phyloP scores from a whole-genome alignment of 2,329 filamentous ascomycete species.

The Aspergillus sp. region DNA sequence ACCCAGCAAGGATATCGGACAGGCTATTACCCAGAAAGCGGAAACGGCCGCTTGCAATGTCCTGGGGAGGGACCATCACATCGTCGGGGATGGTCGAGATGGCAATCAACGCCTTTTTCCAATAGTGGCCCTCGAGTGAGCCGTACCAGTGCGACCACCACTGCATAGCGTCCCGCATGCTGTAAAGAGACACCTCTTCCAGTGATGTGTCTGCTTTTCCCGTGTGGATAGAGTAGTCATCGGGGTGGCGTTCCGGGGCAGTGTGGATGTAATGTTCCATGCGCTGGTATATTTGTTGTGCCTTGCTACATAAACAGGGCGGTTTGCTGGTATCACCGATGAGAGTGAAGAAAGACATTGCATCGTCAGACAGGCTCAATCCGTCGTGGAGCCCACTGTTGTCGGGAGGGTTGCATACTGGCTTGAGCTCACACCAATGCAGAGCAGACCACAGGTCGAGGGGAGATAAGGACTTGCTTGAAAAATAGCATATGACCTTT shows the following conservation, averaged over 20 bases:
- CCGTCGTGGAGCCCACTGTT: too few species aligned
- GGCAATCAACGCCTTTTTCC: neutral
- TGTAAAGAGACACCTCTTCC: neutral
- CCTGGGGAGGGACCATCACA: conserved; percentile 1
- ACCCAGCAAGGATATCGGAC: neutral
- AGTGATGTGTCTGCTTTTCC: neutral
- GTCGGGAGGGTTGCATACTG: too few species aligned
- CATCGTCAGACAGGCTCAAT: too few species aligned
- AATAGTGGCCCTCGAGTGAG: neutral
- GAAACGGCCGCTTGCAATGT: neutral
- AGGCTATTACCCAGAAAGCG: neutral
- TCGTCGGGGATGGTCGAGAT: conserved; percentile 1
- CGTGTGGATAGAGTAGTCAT: neutral
- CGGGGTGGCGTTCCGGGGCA: neutral
- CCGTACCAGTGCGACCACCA: conserved; percentile 1
- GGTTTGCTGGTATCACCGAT: too few species aligned
- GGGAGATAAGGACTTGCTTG: too few species aligned
- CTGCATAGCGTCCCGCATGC: conserved; percentile 1
- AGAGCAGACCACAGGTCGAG: too few species aligned
- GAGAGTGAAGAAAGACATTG: too few species aligned
- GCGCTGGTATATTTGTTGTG: too few species aligned
- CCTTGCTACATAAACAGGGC: too few species aligned
- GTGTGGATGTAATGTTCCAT: too few species aligned
- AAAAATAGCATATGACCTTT: too few species aligned
- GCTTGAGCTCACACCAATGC: too few species aligned